phyloP scores from a whole-genome alignment of 176 grass and related monocot genomes.

The Eremochloa ophiuroides region DNA sequence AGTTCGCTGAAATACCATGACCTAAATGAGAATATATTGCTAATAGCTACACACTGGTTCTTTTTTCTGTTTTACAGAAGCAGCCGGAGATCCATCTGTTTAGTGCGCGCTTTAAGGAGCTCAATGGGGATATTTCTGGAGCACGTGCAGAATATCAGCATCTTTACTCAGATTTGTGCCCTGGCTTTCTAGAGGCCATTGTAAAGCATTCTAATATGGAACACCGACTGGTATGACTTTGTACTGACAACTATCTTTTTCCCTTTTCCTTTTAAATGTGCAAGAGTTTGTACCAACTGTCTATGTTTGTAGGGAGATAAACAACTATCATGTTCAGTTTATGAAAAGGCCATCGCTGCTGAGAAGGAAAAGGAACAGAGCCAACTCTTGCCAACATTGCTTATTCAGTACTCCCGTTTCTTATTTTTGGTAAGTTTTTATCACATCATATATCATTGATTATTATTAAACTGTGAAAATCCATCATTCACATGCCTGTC shows the following conservation, averaged over 20 bases:
- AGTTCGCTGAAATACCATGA: background rate
- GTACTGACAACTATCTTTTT: background rate
- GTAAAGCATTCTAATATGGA: constrained; percentile 98
- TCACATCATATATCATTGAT: background rate
- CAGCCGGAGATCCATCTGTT: constrained; percentile 96
- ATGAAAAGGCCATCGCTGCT: constrained; percentile 76
- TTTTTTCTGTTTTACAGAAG: constrained; percentile 64
- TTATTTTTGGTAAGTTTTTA: constrained; percentile 60
- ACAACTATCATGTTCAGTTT: constrained; percentile 65
- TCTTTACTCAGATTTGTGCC: constrained; percentile 76
- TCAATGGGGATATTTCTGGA: constrained; percentile 70
- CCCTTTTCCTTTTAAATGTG: background rate
- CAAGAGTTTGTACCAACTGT: background rate
- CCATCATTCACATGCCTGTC: background rate
- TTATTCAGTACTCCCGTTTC: constrained; percentile 87
- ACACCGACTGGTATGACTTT: constrained; percentile 56
- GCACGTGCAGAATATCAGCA: constrained; percentile 76
- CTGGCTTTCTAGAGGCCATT: constrained; percentile 86
- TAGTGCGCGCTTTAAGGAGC: constrained; percentile 80
- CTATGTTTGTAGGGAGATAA: constrained; percentile 57
- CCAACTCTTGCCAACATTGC: constrained; percentile 54
- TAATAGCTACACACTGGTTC: background rate
- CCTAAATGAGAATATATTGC: background rate
- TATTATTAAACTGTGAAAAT: background rate
- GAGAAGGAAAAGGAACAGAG: constrained; percentile 80